A percentile compares a stretch with the other conserved stretches of the same genome.
Conservation (phyloP, 1,284 basidiomycete genomes). For the Tausonia pullulans region DNA sequence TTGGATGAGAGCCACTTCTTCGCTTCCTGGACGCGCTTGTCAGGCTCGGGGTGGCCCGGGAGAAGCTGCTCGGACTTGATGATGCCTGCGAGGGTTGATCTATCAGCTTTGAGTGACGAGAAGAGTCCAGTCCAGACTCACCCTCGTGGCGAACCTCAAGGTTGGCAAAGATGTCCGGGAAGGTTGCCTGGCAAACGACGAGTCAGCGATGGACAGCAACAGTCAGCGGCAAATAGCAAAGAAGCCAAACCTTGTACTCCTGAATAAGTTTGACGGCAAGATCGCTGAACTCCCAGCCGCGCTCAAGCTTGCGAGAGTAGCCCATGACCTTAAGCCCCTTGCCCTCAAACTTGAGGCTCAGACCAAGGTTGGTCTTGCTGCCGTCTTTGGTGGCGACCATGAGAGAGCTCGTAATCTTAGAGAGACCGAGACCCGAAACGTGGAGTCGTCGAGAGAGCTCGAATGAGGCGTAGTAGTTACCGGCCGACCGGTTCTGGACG, state of each 20-base stretch:
- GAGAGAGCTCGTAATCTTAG: slow-evolving; percentile 85
- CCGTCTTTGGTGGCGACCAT: slow-evolving; percentile 65
- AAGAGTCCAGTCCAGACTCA: slow-evolving; percentile 29
- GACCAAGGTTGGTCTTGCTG: slow-evolving; percentile 80
- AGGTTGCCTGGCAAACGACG: slow-evolving; percentile 42
- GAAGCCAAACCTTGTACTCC: slow-evolving; percentile 58
- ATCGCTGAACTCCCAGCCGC: slow-evolving; percentile 89
- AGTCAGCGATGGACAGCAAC: not conserved
- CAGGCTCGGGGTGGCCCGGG: slow-evolving; percentile 48
- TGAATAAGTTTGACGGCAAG: slow-evolving; percentile 68
- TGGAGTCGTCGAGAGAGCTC: slow-evolving; percentile 57
- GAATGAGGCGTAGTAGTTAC: slow-evolving; percentile 64
- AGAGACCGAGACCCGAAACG: slow-evolving; percentile 62
- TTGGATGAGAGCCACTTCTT: slow-evolving; percentile 77
- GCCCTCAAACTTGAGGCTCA: slow-evolving; percentile 92
- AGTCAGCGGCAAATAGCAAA: no score
- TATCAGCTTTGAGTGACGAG: not conserved
- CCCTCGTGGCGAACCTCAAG: slow-evolving; percentile 60
- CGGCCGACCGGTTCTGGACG: slow-evolving; percentile 46
- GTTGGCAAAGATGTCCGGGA: slow-evolving; percentile 66
- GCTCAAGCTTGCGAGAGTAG: slow-evolving; percentile 74
- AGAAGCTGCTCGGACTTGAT: slow-evolving; percentile 63
- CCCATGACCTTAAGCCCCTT: slow-evolving; percentile 93
- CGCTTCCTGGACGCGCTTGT: slow-evolving; percentile 60
- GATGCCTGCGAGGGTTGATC: slow-evolving; percentile 45